Evolutionary conservation across 345 rosid species (phyloP), one percentile per base, ranked within the genome.

Genomic region (Eucalyptus decipiens): DNA sequence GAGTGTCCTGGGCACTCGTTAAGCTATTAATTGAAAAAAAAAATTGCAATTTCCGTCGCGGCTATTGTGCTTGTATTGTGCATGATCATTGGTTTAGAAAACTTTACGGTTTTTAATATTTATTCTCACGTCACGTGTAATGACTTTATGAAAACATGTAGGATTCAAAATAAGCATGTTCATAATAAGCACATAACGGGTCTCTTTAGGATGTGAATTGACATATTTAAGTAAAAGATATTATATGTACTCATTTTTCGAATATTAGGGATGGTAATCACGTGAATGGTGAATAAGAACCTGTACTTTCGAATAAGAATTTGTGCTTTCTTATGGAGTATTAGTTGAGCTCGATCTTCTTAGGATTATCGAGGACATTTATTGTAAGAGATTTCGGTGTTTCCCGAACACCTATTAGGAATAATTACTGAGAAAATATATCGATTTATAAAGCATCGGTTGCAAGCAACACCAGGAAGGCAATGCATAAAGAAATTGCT

Each of bases 151-250:
- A 69, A 16, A 9, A 32, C 2, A 19, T 18, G 42, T 17, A 17
- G 42, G 0, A 17, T 34, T 69, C 80, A 69, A 0, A 32, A 69
- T 69, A 32, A 34, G 5, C 19, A 65, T 13, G 34, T 30, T 30
- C 34, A 7, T 30, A 14, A 30, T 4, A 1, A 62, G 72, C 67
- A 0, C 0, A 6, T 26, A 28, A 30, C 0, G 2, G 6, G 34
- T 4, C 32, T 62, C 69, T 62, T 62, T 28, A 30, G 4, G 18
- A 30, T 62, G 16, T 30, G 72, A 6, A 62, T 30, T 14, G 4
- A 62, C 34, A 30, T 62, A 62, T 62, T 62, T 6, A 62, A 62
- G 10, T 62, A 13, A 30, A 62, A 13, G 18, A 30, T 30, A 62
- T 62, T 30, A 62, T 6, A 13, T 13, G 69, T 13, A 62, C 5